phyloP scores from a whole-genome alignment of 176 grass and related monocot genomes.

The Triticum turgidum region DNA sequence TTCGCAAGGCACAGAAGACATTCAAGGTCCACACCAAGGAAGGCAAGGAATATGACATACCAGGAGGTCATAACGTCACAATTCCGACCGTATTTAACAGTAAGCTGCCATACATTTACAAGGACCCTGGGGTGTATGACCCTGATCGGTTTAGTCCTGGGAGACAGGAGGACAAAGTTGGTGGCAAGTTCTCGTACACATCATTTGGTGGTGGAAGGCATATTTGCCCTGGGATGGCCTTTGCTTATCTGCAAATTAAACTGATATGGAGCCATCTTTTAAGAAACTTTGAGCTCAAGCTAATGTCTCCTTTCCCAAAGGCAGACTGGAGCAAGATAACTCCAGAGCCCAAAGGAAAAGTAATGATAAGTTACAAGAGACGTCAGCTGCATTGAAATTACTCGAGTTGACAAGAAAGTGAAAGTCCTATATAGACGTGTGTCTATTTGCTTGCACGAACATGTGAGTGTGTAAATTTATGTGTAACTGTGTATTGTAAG shows the following conservation, averaged over 20 bases:
- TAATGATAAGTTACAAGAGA: background rate
- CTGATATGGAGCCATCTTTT: background rate
- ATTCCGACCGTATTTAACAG: background rate
- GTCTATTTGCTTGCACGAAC: too few species aligned
- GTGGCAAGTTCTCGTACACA: background rate
- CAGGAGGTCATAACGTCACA: background rate
- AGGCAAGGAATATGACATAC: background rate
- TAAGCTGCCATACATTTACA: background rate
- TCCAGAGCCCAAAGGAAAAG: background rate
- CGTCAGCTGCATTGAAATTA: too few species aligned
- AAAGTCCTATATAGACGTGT: too few species aligned
- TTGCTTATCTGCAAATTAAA: background rate
- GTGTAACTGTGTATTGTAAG: too few species aligned
- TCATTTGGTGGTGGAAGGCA: background rate
- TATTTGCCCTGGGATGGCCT: background rate
- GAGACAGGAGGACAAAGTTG: background rate
- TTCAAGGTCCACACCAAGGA: background rate
- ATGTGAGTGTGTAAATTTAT: too few species aligned
- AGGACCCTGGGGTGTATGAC: background rate
- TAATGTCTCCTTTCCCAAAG: background rate
- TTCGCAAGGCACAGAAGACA: background rate
- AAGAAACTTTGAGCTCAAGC: background rate
- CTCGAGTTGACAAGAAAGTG: too few species aligned
- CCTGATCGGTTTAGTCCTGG: background rate
- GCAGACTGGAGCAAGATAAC: slow-evolving; percentile 2